These are phyloP conservation scores for Aspergillus panamensis DNA, from an alignment of 495 filamentous ascomycete genomes.

Conservation along the genomic window DNA sequence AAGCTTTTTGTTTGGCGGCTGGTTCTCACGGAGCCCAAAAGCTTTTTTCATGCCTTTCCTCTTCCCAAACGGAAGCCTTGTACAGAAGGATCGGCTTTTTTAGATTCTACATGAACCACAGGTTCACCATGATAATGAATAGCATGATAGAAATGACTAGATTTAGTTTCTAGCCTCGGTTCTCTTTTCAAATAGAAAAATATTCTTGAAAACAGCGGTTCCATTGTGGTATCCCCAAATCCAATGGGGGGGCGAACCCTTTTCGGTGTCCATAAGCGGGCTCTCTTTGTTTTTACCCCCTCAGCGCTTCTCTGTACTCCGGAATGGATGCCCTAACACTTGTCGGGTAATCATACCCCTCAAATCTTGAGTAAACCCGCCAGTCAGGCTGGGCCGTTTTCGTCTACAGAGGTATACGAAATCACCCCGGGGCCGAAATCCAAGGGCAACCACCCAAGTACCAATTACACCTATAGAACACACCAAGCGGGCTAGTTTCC, in stretches of 20 bases:
- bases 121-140: conserved; percentile 19
- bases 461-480: no score
- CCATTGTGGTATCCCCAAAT: conserved; percentile 9
- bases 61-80: conserved; percentile 14
- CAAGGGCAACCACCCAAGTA: no score
- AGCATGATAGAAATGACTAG: conserved; percentile 18
- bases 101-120: background rate
- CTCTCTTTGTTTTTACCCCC: no score
- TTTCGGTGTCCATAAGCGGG: background rate
- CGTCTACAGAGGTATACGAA: no score
- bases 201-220: background rate
- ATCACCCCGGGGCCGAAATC: no score
- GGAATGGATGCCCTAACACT: no score
- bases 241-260: background rate
- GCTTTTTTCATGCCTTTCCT: conserved; percentile 7
- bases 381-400: no score
- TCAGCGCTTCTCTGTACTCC: no score
- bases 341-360: no score
- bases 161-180: background rate
- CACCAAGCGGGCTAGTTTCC: no score
- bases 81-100: conserved; percentile 21
- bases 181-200: background rate
- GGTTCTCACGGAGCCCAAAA: conserved; percentile 12
- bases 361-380: no score
- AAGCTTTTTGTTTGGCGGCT: conserved; percentile 7